Conservation (phyloP, 2,329 filamentous ascomycete genomes). For the Pleurostoma richardsiae region DNA sequence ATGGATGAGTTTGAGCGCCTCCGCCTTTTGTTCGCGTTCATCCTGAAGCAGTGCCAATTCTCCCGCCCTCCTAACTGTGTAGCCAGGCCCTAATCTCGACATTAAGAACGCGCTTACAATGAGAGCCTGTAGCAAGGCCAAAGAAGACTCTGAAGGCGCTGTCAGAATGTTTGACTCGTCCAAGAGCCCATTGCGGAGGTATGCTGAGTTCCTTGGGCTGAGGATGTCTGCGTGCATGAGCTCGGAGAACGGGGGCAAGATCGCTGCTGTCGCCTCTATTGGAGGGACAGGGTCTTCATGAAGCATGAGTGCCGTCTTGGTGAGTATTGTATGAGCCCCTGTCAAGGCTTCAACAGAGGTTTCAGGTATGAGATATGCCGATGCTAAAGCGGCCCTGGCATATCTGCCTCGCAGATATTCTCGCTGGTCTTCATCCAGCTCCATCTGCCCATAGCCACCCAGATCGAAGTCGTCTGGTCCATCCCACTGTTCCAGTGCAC, state of each 20-base stretch:
- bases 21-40: slow-evolving; percentile 56
- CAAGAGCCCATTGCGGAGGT: slow-evolving; percentile 50
- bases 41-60: slow-evolving; percentile 62
- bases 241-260: slow-evolving; percentile 35
- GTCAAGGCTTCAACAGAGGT: slow-evolving; percentile 52
- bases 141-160: slow-evolving; percentile 47
- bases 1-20: slow-evolving; percentile 56
- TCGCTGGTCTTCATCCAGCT: slow-evolving; percentile 56
- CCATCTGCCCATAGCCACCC: slow-evolving; percentile 51
- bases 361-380: slow-evolving; percentile 62
- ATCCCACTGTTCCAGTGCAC: slow-evolving; percentile 66
- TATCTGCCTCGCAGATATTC: slow-evolving; percentile 59
- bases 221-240: slow-evolving; percentile 25
- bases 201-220: slow-evolving; percentile 32
- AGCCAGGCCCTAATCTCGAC: slow-evolving; percentile 43
- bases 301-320: slow-evolving; percentile 54
- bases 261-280: slow-evolving; percentile 40
- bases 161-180: slow-evolving; percentile 61
- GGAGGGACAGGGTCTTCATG: slow-evolving; percentile 53
- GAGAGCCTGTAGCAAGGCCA: slow-evolving; percentile 57
- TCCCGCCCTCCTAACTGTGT: slow-evolving; percentile 47
- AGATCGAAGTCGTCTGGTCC: slow-evolving; percentile 67
- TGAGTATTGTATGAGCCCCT: slow-evolving; percentile 55
- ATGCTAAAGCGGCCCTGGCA: slow-evolving; percentile 62
- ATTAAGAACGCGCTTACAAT: slow-evolving; percentile 56